Evolutionary conservation across 768 basidiomycete species (phyloP), one percentile per base, ranked within the genome.

Genomic region (Chiua virens): DNA sequence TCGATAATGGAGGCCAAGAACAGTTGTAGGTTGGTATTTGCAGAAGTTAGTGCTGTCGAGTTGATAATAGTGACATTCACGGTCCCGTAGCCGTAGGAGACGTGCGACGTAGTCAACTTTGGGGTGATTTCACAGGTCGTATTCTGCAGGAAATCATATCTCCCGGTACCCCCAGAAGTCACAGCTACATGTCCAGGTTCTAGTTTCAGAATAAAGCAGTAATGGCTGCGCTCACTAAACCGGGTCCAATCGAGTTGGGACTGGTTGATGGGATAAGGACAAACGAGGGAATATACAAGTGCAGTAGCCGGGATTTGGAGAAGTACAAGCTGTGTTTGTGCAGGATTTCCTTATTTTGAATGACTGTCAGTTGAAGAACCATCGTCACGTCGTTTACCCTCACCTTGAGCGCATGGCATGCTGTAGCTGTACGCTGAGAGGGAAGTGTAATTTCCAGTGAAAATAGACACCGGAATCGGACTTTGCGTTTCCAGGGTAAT

Each of bases 81-180:
- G 1, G 27, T 17, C 4, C 34, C 37, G 21, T 15, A 23, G 10
- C 30, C 15, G 23, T 55, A 57, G 8, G 18, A 23, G 10, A 46
- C 54, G 9, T 10, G 49, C 5, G 50, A 50, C 6, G 27, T 52
- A n/a, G 54, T 56, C 14, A 56, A 20, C 30, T 42, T 15, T 9
- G 57, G 54, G 1, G 18, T 15, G 17, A 58, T 40, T 34, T 49
- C 36, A 34, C 57, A 58, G 20, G 45, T 40, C 7, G 47, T 49
- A 14, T 32, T 11, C 21, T 46, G 47, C 7, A 58, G 28, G 40
- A 52, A 55, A 2, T 8, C 1, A 15, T 55, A 58, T 35, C 37
- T 30, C 28, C 28, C 28, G 10, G 5, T 30, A 6, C 28, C 28
- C 11, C 10, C 6, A 30, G 28, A 30, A 30, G 28, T 30, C 8